Percentiles rank a stretch among this genome's conserved stretches.
These are phyloP conservation scores for Cryptococcus maquisensis DNA, from an alignment of 1,284 basidiomycete species.

Conservation along the genomic window DNA sequence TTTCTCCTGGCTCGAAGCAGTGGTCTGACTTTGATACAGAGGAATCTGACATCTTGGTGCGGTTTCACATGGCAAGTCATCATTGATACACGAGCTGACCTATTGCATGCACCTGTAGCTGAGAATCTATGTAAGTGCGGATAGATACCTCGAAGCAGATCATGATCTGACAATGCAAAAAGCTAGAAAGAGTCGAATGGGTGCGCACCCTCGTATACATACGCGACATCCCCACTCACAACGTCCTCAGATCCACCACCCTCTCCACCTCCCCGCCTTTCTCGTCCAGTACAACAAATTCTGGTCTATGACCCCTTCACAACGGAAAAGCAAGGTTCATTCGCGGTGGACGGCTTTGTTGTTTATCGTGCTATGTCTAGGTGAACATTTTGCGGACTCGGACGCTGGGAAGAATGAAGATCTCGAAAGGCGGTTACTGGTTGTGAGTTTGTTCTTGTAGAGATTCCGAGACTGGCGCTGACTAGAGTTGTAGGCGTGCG, in stretches of 20 bases:
- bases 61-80: conserved; percentile 8
- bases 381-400: conserved; percentile 16
- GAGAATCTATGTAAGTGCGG: conserved; percentile 12
- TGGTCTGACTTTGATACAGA: neutral
- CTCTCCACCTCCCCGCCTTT: conserved; percentile 16
- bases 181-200: conserved; percentile 22
- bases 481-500: conserved; percentile 6
- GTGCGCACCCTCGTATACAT: neutral
- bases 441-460: conserved; percentile 5
- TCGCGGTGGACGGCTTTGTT: conserved; percentile 16
- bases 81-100: no score
- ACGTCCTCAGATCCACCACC: conserved; percentile 15
- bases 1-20: no score
- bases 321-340: conserved; percentile 9
- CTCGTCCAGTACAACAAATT: conserved; percentile 19
- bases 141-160: neutral
- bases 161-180: neutral
- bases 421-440: conserved; percentile 6
- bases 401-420: conserved; percentile 5
- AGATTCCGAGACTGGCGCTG: neutral
- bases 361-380: conserved; percentile 14
- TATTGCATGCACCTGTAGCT: conserved; percentile 11
- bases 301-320: conserved; percentile 6
- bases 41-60: neutral
- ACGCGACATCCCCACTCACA: neutral